Evolutionary conservation across 768 basidiomycete species (phyloP), one percentile per base, ranked within the genome.

Genomic region (Atractiella rhizophila): DNA sequence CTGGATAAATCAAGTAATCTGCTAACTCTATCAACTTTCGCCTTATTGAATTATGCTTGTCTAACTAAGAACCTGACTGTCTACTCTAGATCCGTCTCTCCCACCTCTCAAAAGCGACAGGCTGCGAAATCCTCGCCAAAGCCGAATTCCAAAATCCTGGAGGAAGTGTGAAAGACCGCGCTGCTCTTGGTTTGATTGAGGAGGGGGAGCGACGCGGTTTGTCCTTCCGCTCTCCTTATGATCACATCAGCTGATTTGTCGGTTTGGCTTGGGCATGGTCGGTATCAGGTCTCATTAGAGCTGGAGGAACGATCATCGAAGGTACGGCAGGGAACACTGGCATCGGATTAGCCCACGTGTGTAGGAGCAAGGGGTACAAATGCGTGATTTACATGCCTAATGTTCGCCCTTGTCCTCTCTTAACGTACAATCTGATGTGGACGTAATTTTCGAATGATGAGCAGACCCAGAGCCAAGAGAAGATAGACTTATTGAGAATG

Each of bases 361-460:
- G 91, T 60, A 65, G 91, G 48, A 70, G 81, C 6, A 71, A 66
- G 51, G 86, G 91, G 3, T 96, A 98, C 66, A 79, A 74, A 57
- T 96, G 91, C 58, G 88, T 98, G 9, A 98, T 98, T 54, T 98
- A 80, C 68, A 96, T 98, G 88, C 88, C 88, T 24, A 66, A 91
- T 58, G 82, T 76, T 4, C 79, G 91, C 68, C 78, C 72, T 40
- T 30, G 61, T 40, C 18, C 11, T 28, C 5, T 31, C 2, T 27
- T 37, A n/a, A 2, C 16, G 12, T 42, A 5, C 21, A 13, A 34
- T 35, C 31, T 36, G 24, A 34, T 35, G 26, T 33, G 12, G 5
- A 5, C 1, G 10, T 13, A 12, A 5, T 9, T 25, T 12, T 16
- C 8, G n/a, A 29, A 27, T 23, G 8, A 12, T 9, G 13, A 21